Evolutionary conservation across 331 rosid species (phyloP).

Genomic region (Malus hybrid): DNA sequence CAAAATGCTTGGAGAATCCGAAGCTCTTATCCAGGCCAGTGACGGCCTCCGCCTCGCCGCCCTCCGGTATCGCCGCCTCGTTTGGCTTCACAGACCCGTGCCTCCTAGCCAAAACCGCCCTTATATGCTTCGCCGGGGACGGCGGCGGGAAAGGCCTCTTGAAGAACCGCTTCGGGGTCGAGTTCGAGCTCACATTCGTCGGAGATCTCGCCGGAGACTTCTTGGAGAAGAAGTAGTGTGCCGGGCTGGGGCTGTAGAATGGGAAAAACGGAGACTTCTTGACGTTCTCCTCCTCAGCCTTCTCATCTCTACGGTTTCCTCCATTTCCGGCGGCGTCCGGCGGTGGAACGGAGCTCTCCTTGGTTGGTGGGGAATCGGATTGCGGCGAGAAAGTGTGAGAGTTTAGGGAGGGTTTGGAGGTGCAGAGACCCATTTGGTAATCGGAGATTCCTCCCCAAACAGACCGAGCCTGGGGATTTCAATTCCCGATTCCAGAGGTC

Average conservation of each 20-base stretch:
- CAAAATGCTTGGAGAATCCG: slow-evolving; percentile 78
- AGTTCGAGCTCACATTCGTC: slow-evolving; percentile 39
- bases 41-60: slow-evolving; percentile 46
- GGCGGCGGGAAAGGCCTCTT: slow-evolving; percentile 71
- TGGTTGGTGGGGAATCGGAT: slow-evolving; percentile 16
- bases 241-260: slow-evolving; percentile 84
- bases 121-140: slow-evolving; percentile 89
- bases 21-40: slow-evolving; percentile 72
- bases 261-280: slow-evolving; percentile 73
- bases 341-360: neutral
- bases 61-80: slow-evolving; percentile 59
- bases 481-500: slow-evolving; percentile 12
- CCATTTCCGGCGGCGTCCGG: slow-evolving; percentile 18
- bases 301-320: slow-evolving; percentile 19
- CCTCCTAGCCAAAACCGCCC: slow-evolving; percentile 63
- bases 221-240: slow-evolving; percentile 55
- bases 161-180: slow-evolving; percentile 69
- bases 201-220: slow-evolving; percentile 93
- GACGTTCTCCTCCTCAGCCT: slow-evolving; percentile 15
- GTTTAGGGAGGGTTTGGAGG: slow-evolving; percentile 49
- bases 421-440: slow-evolving; percentile 73
- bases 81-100: slow-evolving; percentile 84
- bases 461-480: slow-evolving; percentile 10
- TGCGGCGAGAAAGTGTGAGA: slow-evolving; percentile 22
- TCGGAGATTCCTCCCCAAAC: slow-evolving; percentile 8